Percentiles rank a stretch among this genome's conserved stretches.
Evolutionary conservation across 108 stramenopile species (phyloP).

Genomic region (Pseudonitzschia delicatissima): DNA sequence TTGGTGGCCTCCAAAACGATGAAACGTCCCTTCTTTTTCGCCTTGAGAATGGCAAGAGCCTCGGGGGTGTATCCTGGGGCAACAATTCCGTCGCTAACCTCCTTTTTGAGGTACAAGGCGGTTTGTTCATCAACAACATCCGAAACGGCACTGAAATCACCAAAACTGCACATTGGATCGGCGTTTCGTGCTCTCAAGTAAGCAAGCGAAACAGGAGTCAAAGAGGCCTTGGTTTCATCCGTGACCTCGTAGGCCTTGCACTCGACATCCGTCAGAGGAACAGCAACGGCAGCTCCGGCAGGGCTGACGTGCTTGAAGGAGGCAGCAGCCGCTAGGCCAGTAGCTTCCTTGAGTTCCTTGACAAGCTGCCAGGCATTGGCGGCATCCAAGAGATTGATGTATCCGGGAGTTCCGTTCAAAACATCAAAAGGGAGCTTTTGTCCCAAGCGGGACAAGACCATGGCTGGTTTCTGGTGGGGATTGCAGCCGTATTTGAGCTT

Average conservation of each 20-base stretch:
- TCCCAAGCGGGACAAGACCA: slow-evolving; percentile 78
- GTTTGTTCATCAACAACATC: slow-evolving; percentile 97
- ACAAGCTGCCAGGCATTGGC: slow-evolving; percentile 98
- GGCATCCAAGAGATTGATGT: slow-evolving; percentile 98
- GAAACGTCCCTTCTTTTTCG: slow-evolving; percentile 98
- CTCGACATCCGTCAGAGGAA: slow-evolving; percentile 87
- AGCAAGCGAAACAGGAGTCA: slow-evolving; percentile 92
- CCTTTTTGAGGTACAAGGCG: slow-evolving; percentile 91
- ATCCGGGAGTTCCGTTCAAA: slow-evolving; percentile 93
- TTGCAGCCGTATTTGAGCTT: slow-evolving; percentile 97
- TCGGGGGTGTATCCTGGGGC: slow-evolving; percentile 97
- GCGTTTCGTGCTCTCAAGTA: slow-evolving; percentile 98
- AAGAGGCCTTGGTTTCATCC: slow-evolving; percentile 51
- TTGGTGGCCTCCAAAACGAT: slow-evolving; percentile 92
- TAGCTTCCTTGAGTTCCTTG: slow-evolving; percentile 85
- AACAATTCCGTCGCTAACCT: slow-evolving; percentile 97
- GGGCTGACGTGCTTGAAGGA: slow-evolving; percentile 98
- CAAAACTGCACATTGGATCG: slow-evolving; percentile 99
- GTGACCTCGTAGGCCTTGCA: slow-evolving; percentile 87
- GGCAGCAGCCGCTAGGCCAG: slow-evolving; percentile 92
- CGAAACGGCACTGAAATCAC: slow-evolving; percentile 95
- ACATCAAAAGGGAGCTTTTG: slow-evolving; percentile 84
- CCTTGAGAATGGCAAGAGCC: slow-evolving; percentile 91
- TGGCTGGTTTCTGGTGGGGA: slow-evolving; percentile 95
- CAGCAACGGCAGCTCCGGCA: slow-evolving; percentile 96